Base-by-base conservation (phyloP, 208 protist genomes). In the Leishmania martiniquensis region DNA sequence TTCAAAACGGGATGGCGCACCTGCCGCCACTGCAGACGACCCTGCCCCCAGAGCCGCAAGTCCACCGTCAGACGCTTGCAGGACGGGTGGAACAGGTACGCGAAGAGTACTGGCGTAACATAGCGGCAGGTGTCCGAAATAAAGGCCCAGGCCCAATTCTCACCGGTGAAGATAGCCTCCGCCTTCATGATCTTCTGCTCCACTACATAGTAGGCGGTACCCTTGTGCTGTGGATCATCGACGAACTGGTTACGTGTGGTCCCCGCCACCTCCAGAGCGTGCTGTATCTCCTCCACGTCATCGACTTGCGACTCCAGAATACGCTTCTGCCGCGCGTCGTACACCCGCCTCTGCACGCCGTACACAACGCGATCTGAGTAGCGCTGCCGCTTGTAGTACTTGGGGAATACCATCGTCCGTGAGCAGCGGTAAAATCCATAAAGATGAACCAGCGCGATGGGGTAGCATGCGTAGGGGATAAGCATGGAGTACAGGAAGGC, bases 131-230 rank as follows among this genome's bases (percentile, higher is more conserved):
- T 95, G 75, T 97, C 94, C 17, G 94, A 95, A 52, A 96, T 87
- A 69, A 97, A 92, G 6, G 91, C 93, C 91, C 91, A 97, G 29
- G 92, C 91, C 92, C 94, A 97, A 84, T 95, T 96, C 76, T 96
- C 92, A 9, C 92, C 91, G 0, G 89, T 94, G 81, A 95, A 96
- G 77, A 96, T 82, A 22, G 92, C 91, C 79, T 96, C 91, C 13
- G 90, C 87, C 72, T 87, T 89, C 90, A 97, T 94, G 49, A 97
- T 91, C 59, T 89, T 90, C 83, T 96, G 93, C 77, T 97, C 91
- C 62, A 93, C 86, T 42, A 97, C 89, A 72, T 93, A 91, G 78
- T 96, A 97, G 25, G 94, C 91, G 17, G 88, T 90, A 72, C 81
- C 85, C 25, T 47, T 77, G 32, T 66, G 83, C 1, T 51, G 72